Evolutionary conservation across 106 monocot species (phyloP).

Genomic region (Triglochin maritima): DNA sequence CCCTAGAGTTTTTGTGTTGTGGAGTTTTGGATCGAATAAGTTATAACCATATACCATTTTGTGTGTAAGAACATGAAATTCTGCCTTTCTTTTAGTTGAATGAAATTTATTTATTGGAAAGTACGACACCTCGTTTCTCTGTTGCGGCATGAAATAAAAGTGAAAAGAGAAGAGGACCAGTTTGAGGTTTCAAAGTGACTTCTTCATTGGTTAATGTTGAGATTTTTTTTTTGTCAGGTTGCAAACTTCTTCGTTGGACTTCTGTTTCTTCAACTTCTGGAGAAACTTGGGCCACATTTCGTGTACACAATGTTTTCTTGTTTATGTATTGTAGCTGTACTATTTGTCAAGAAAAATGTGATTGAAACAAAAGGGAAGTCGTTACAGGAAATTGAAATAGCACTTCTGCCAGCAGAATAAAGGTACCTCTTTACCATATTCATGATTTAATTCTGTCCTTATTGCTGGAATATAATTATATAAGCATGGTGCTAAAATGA

Average conservation of each 20-base stretch:
- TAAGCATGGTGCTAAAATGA: too few species aligned
- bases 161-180: too few species aligned
- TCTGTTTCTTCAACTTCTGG: conserved; percentile 63
- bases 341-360: conserved; percentile 84
- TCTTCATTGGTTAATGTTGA: background rate
- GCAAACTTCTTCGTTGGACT: conserved; percentile 89
- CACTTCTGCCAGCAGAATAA: conserved; percentile 59
- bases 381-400: conserved; percentile 93
- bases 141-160: too few species aligned
- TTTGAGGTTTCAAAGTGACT: background rate
- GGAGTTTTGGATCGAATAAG: too few species aligned
- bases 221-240: conserved; percentile 37
- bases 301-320: conserved; percentile 69
- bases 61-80: too few species aligned
- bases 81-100: too few species aligned
- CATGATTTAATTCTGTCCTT: too few species aligned
- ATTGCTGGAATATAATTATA: too few species aligned
- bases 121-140: too few species aligned
- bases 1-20: too few species aligned
- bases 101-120: too few species aligned
- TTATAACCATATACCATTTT: too few species aligned
- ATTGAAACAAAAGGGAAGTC: conserved; percentile 94
- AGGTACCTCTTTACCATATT: conserved; percentile 9
- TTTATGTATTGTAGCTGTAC: conserved; percentile 57
- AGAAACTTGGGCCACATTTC: conserved; percentile 55